Percentiles rank a stretch among this genome's conserved stretches.
Conservation (phyloP, 2,329 filamentous ascomycete genomes). For the Scytalidium sp. region DNA sequence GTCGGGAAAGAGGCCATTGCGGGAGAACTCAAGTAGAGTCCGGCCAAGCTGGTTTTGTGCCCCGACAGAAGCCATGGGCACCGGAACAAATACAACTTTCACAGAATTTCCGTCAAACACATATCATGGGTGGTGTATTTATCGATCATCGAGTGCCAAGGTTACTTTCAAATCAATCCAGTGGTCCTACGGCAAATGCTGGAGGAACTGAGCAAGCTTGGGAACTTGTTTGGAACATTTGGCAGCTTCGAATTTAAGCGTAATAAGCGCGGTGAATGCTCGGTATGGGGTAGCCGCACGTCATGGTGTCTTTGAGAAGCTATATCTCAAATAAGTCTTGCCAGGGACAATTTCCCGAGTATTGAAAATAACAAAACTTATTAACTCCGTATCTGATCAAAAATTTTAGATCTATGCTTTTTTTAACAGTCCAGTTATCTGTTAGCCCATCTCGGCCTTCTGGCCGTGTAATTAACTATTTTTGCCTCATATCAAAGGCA, state of each 20-base stretch:
- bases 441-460: too few species aligned
- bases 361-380: too few species aligned
- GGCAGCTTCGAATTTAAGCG: background rate
- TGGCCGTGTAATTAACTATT: background rate
- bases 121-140: too few species aligned
- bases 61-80: slow-evolving; percentile 17
- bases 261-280: background rate
- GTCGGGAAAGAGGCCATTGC: slow-evolving; percentile 44
- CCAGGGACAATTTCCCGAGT: too few species aligned
- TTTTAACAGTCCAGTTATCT: too few species aligned
- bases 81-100: background rate
- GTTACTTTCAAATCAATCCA: too few species aligned
- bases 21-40: slow-evolving; percentile 62
- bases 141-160: too few species aligned
- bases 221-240: background rate
- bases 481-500: background rate
- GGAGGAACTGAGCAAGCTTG: too few species aligned
- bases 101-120: background rate
- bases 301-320: background rate
- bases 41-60: slow-evolving; percentile 40
- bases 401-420: too few species aligned
- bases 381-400: too few species aligned
- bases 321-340: too few species aligned
- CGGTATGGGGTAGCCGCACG: background rate
- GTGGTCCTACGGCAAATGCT: too few species aligned